A percentile compares a stretch with the other conserved stretches of the same genome.
These are phyloP conservation scores for Moricandia arvensis DNA, from an alignment of 345 rosid genomes.

Conservation along the genomic window DNA sequence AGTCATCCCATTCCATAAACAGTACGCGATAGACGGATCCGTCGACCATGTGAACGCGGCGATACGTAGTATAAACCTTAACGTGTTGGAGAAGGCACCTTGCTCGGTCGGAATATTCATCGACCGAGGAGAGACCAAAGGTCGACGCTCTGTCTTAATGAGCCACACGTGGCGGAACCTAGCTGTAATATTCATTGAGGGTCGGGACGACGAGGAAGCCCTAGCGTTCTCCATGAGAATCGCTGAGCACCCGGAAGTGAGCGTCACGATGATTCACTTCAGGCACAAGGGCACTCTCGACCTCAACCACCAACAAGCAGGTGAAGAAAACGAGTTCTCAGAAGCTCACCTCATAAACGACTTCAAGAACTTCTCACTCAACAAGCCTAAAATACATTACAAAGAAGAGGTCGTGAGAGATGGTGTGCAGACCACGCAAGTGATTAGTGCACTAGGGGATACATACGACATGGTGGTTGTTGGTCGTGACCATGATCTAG, in stretches of 20 bases:
- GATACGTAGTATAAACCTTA: slow-evolving; percentile 42
- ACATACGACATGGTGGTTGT: slow-evolving; percentile 48
- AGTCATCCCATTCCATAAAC: slow-evolving; percentile 53
- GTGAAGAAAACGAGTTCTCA: neutral
- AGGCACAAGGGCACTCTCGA: slow-evolving; percentile 18
- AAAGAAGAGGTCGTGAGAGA: slow-evolving; percentile 41
- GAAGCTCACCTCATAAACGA: slow-evolving; percentile 33
- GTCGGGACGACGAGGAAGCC: slow-evolving; percentile 38
- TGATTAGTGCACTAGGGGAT: slow-evolving; percentile 39
- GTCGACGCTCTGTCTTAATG: neutral
- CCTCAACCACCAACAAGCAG: neutral
- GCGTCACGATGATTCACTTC: slow-evolving; percentile 34
- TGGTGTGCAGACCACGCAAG: slow-evolving; percentile 38
- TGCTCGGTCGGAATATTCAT: slow-evolving; percentile 49
- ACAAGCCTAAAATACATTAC: slow-evolving; percentile 20
- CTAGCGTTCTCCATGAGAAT: slow-evolving; percentile 36
- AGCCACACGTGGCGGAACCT: slow-evolving; percentile 30
- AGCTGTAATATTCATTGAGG: slow-evolving; percentile 42
- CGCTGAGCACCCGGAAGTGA: slow-evolving; percentile 35
- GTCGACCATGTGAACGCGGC: slow-evolving; percentile 31
- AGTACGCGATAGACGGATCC: slow-evolving; percentile 42
- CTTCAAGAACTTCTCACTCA: slow-evolving; percentile 14
- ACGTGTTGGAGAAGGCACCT: slow-evolving; percentile 58
- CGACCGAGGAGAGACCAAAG: slow-evolving; percentile 39
- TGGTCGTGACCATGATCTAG: slow-evolving; percentile 47